A percentile compares a stretch with the other conserved stretches of the same genome.
phyloP scores from a whole-genome alignment of 75 land plant genomes.

The Isoetes taiwanensis region DNA sequence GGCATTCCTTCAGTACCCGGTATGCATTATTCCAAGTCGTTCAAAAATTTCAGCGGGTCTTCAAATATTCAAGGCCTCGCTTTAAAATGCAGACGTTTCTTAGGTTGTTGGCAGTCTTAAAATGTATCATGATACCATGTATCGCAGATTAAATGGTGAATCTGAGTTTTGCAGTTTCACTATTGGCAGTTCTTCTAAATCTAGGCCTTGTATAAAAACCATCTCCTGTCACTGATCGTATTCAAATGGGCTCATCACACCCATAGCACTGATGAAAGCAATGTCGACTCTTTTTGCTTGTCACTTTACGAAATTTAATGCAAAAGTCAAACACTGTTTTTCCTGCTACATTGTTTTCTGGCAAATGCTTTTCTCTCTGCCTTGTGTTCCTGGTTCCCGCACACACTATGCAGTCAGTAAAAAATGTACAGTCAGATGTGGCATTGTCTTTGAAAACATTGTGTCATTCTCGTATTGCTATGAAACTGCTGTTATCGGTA shows the following conservation, averaged over 20 bases:
- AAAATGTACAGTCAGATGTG: neutral
- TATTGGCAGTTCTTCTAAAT: neutral
- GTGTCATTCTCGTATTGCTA: no score
- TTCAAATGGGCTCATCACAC: no score
- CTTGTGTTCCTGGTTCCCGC: neutral
- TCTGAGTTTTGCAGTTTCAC: neutral
- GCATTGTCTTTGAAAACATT: neutral
- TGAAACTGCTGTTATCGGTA: neutral
- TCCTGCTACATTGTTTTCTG: no score
- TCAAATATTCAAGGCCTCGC: no score
- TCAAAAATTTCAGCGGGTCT: no score
- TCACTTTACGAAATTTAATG: no score
- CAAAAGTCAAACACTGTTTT: no score
- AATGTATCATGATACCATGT: neutral
- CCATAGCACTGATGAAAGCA: no score
- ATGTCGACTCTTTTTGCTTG: no score
- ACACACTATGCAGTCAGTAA: neutral
- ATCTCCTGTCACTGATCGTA: no score
- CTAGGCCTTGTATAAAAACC: no score
- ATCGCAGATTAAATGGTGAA: neutral
- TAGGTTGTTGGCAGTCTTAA: neutral
- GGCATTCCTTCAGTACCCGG: conserved; percentile 53
- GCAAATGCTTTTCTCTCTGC: conserved; percentile 7
- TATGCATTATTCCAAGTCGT: conserved; percentile 14
- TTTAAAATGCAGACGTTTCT: neutral